A percentile compares a stretch with the other conserved stretches of the same genome.
phyloP scores from a whole-genome alignment of 2,329 filamentous ascomycete species.

The Bisporella sp. region DNA sequence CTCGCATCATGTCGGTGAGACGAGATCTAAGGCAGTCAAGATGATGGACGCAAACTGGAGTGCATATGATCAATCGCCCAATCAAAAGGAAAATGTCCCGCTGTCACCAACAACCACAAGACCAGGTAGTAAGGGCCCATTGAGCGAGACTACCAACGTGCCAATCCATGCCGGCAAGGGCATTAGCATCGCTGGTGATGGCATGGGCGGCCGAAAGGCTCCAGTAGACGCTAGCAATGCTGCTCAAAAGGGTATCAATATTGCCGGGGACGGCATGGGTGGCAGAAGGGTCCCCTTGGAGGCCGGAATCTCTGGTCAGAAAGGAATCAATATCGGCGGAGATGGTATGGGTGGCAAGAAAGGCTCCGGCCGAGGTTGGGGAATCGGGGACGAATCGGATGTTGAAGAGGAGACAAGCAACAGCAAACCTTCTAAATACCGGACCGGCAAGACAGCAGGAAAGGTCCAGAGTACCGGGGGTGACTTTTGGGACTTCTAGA shows the following conservation, averaged over 20 bases:
- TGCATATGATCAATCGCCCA: slow-evolving; percentile 47
- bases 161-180: slow-evolving; percentile 17
- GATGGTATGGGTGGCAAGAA: slow-evolving; percentile 39
- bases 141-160: slow-evolving; percentile 22
- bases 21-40: slow-evolving; percentile 63
- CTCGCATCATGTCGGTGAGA: slow-evolving; percentile 43
- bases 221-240: slow-evolving; percentile 39
- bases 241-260: slow-evolving; percentile 30
- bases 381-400: slow-evolving; percentile 44
- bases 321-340: slow-evolving; percentile 34
- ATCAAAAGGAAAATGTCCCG: slow-evolving; percentile 35
- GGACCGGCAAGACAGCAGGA: slow-evolving; percentile 20
- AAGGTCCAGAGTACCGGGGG: slow-evolving; percentile 23
- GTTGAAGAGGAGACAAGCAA: slow-evolving; percentile 30
- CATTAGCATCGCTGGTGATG: slow-evolving; percentile 41
- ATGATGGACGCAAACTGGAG: slow-evolving; percentile 64
- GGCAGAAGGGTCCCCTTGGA: slow-evolving; percentile 45
- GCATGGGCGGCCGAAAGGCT: slow-evolving; percentile 57
- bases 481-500: slow-evolving; percentile 32
- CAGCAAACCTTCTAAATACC: slow-evolving; percentile 20
- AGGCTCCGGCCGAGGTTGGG: slow-evolving; percentile 39
- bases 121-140: slow-evolving; percentile 17
- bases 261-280: slow-evolving; percentile 35
- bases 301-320: slow-evolving; percentile 29
- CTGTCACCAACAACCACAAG: slow-evolving; percentile 8